Evolutionary conservation across 345 rosid species (phyloP), one percentile per base, ranked within the genome.

Genomic region (Triadica sebifera): DNA sequence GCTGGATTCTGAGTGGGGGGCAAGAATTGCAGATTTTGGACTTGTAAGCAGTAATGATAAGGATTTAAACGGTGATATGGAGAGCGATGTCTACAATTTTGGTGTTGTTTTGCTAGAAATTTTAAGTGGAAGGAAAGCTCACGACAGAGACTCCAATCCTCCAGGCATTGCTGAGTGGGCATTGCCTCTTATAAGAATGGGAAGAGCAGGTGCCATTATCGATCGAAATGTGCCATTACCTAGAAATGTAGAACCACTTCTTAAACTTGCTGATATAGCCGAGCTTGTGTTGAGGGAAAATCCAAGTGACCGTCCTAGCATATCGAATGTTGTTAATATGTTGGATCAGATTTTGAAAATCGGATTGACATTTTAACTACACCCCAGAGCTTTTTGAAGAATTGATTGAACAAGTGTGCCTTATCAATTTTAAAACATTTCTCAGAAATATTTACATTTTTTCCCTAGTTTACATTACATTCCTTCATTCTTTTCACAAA

Each of bases 61-160:
- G 74, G 94, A 91, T 61, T 72, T 79, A 65, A 73, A 49, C n/a
- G 83, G 85, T 41, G 92, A 85, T 47, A 75, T 78, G 60, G 80
- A 82, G 74, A 78, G 77, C 51, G 97, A 92, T 86, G 87, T 92
- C 52, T 85, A 84, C 75, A 80, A 76, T 75, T 89, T 89, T 59
- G 98, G 97, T 39, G 79, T 87, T n/a, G 90, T 89, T 17, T 74
- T 94, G 79, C 81, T 92, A 12, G 97, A 94, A 89, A 86, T 91
- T 53, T 86, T 92, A 62, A 92, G 95, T 1, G 97, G 97, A 80
- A 89, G 97, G 79, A 91, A 94, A 80, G 81, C 89, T 7, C 87
- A 79, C 25, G 97, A 91, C 50, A 83, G 81, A 43, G 98, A 90
- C n/a, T 87, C 60, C 75, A 75, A 55, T 25, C 89, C 93, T 61